These are phyloP conservation scores for Nitzschia putrida DNA, from an alignment of 108 stramenopile genomes.

Conservation along the genomic window DNA sequence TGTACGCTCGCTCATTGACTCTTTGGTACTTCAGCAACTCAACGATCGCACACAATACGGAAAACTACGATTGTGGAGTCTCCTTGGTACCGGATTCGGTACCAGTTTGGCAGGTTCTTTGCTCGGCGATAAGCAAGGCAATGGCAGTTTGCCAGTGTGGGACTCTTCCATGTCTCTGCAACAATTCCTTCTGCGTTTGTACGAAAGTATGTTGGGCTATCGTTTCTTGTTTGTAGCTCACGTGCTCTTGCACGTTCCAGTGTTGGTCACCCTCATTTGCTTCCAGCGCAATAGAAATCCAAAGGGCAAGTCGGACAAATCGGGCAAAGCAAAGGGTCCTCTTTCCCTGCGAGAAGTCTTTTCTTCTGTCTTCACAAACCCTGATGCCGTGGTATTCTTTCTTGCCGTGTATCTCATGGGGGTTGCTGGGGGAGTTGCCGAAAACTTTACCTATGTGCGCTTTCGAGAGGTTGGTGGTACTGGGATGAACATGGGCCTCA, in stretches of 20 bases:
- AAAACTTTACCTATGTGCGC: slow-evolving; percentile 94
- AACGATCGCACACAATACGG: slow-evolving; percentile 77
- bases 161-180: neutral
- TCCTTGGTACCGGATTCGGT: slow-evolving; percentile 92
- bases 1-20: slow-evolving; percentile 88
- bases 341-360: slow-evolving; percentile 53
- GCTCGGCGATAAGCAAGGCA: neutral
- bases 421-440: slow-evolving; percentile 84
- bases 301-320: neutral
- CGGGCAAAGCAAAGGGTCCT: neutral
- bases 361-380: slow-evolving; percentile 54
- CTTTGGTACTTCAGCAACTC: slow-evolving; percentile 79
- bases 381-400: slow-evolving; percentile 84
- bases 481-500: slow-evolving; percentile 84
- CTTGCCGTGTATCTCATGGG: slow-evolving; percentile 82
- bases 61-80: slow-evolving; percentile 89
- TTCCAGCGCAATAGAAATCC: slow-evolving; percentile 40
- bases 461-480: slow-evolving; percentile 86
- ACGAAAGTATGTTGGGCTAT: slow-evolving; percentile 54
- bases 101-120: slow-evolving; percentile 57
- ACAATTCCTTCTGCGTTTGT: neutral
- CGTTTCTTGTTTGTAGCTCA: slow-evolving; percentile 61
- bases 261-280: slow-evolving; percentile 51
- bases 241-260: slow-evolving; percentile 63
- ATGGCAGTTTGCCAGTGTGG: neutral